Conservation (phyloP, 2,329 filamentous ascomycete genomes). For the Neofusicoccum kwambonambiense region DNA sequence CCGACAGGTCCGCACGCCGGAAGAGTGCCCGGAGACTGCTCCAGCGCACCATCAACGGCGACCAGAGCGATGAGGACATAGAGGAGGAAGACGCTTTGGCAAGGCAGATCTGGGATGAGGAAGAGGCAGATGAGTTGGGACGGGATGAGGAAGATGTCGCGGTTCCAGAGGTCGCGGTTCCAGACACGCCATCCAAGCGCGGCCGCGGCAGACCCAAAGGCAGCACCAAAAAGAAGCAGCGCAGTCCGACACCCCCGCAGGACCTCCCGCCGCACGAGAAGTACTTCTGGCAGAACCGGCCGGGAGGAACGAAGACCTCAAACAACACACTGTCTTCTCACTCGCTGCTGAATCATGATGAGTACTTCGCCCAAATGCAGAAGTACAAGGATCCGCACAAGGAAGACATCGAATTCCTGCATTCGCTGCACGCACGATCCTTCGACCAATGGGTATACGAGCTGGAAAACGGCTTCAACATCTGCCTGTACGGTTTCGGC, state of each 20-base stretch:
- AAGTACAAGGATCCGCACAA: conserved; percentile 67
- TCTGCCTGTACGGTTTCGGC: conserved; percentile 90
- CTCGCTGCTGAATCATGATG: conserved; percentile 80
- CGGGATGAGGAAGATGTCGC: conserved; percentile 37
- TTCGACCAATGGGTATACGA: conserved; percentile 95
- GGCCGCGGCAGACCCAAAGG: conserved; percentile 55
- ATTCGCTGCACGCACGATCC: conserved; percentile 72
- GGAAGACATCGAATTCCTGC: conserved; percentile 67
- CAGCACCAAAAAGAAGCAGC: conserved; percentile 51
- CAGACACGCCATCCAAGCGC: conserved; percentile 50
- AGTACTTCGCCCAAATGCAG: conserved; percentile 74
- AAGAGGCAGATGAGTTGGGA: conserved; percentile 45
- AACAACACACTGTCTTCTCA: conserved; percentile 77
- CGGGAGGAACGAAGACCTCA: conserved; percentile 78
- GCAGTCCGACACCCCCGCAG: conserved; percentile 75
- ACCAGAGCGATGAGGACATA: conserved; percentile 67
- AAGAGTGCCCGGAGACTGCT: conserved; percentile 80
- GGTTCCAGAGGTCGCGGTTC: conserved; percentile 41
- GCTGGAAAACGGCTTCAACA: conserved; percentile 77
- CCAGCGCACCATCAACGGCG: conserved; percentile 65
- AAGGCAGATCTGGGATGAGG: conserved; percentile 64
- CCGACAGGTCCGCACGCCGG: conserved; percentile 79
- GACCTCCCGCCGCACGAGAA: conserved; percentile 84
- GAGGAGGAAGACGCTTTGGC: conserved; percentile 67
- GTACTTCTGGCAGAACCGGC: conserved; percentile 90